Evolutionary conservation across 768 basidiomycete species (phyloP).

Genomic region (Lactarius indigo): DNA sequence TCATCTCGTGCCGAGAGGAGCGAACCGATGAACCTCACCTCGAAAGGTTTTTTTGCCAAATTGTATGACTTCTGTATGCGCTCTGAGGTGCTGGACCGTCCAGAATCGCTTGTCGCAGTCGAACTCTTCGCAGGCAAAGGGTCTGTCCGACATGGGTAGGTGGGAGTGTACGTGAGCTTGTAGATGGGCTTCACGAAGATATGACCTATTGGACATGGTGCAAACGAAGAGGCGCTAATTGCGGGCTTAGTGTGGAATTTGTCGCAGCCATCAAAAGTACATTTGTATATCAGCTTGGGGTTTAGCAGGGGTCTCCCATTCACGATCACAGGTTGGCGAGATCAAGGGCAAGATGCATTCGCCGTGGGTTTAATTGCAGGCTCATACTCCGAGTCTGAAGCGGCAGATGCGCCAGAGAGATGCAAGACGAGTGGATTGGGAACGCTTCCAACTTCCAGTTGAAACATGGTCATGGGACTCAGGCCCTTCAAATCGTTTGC

Average conservation of each 20-base stretch:
- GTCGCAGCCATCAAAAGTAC: slow-evolving; percentile 62
- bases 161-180: slow-evolving; percentile 81
- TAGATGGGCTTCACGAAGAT: slow-evolving; percentile 82
- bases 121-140: slow-evolving; percentile 57
- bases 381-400: slow-evolving; percentile 25
- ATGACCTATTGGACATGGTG: slow-evolving; percentile 71
- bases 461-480: slow-evolving; percentile 3
- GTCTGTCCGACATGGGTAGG: slow-evolving; percentile 60
- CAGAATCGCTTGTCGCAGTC: slow-evolving; percentile 86
- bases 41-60: slow-evolving; percentile 67
- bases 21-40: slow-evolving; percentile 39
- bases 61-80: slow-evolving; percentile 66
- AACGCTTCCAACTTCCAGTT: slow-evolving; percentile 9
- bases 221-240: slow-evolving; percentile 80
- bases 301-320: slow-evolving; percentile 23
- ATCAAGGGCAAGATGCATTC: too few species aligned
- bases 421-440: slow-evolving; percentile 14
- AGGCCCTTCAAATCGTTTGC: neutral
- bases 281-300: slow-evolving; percentile 57
- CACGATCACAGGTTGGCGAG: slow-evolving; percentile 15
- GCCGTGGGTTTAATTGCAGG: slow-evolving; percentile 1
- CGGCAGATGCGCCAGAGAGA: slow-evolving; percentile 19
- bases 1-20: neutral
- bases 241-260: slow-evolving; percentile 81
- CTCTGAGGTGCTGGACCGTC: slow-evolving; percentile 82